A percentile compares a stretch with the other conserved stretches of the same genome.
These are phyloP conservation scores for Cicer pinnatifidum DNA, from an alignment of 306 rosid genomes.

Conservation along the genomic window DNA sequence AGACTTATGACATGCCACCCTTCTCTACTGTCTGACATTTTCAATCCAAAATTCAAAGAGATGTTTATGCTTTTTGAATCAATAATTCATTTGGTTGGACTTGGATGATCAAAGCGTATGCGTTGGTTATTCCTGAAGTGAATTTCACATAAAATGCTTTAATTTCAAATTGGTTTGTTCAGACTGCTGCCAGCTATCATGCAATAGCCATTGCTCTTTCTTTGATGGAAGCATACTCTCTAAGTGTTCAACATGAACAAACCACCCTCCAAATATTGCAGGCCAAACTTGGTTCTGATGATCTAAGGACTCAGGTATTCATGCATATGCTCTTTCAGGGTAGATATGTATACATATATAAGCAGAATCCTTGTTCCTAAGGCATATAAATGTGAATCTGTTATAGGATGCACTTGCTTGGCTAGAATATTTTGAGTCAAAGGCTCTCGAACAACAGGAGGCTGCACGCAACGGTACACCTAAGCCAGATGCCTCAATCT, in stretches of 20 bases:
- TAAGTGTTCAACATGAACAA: slow-evolving; percentile 96
- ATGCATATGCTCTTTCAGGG: slow-evolving; percentile 23
- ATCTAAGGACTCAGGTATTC: slow-evolving; percentile 90
- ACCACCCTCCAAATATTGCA: slow-evolving; percentile 95
- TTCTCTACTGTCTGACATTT: neutral
- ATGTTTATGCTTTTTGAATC: neutral
- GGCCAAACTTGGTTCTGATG: slow-evolving; percentile 94
- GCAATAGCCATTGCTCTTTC: slow-evolving; percentile 99
- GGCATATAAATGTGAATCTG: slow-evolving; percentile 32
- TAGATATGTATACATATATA: neutral
- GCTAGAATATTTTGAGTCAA: slow-evolving; percentile 98
- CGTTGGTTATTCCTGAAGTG: neutral
- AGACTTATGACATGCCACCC: neutral
- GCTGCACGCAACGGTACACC: slow-evolving; percentile 99
- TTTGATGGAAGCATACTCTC: slow-evolving; percentile 96
- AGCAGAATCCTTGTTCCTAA: slow-evolving; percentile 30
- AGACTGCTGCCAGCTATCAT: slow-evolving; percentile 99
- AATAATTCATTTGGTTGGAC: slow-evolving; percentile 12
- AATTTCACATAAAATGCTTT: neutral
- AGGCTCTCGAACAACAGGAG: slow-evolving; percentile 98
- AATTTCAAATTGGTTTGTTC: slow-evolving; percentile 36
- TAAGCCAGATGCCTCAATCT: slow-evolving; percentile 97
- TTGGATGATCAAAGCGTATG: neutral
- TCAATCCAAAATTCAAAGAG: neutral
- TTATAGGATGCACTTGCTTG: slow-evolving; percentile 97